These are phyloP conservation scores for Lachancea thermotolerans DNA, from an alignment of 805 yeast genomes.

Conservation along the genomic window DNA sequence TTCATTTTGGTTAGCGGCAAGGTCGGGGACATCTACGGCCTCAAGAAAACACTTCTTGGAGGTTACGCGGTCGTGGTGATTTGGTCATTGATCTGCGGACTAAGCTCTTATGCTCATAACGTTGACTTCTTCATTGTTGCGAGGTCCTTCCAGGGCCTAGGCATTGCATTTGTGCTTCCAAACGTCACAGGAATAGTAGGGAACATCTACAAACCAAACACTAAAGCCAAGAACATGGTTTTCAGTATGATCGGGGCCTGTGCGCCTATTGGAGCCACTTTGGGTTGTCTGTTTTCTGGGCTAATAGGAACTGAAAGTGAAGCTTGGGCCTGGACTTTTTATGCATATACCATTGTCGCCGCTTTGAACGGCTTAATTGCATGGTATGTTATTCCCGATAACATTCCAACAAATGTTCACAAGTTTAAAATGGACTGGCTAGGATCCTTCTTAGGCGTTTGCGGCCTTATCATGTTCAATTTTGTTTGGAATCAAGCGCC, in stretches of 20 bases:
- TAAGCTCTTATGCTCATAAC: constrained; percentile 44
- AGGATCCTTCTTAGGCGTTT: constrained; percentile 53
- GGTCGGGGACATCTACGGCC: constrained; percentile 66
- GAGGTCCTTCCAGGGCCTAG: constrained; percentile 58
- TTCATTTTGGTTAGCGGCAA: constrained; percentile 63
- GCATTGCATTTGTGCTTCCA: constrained; percentile 52
- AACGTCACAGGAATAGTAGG: constrained; percentile 54
- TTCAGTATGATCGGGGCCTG: constrained; percentile 51
- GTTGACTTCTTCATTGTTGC: constrained; percentile 45
- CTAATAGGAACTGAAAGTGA: constrained; percentile 29
- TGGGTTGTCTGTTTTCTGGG: constrained; percentile 48
- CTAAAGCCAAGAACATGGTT: constrained; percentile 42
- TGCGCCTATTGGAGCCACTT: constrained; percentile 55
- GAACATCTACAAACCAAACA: constrained; percentile 37
- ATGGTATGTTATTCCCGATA: constrained; percentile 24
- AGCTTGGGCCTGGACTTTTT: constrained; percentile 29
- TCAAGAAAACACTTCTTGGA: constrained; percentile 43
- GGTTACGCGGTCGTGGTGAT: constrained; percentile 52
- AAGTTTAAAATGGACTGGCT: constrained; percentile 38
- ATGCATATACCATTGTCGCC: constrained; percentile 21
- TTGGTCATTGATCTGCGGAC: constrained; percentile 57
- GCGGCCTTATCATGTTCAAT: constrained; percentile 56
- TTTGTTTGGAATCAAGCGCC: constrained; percentile 76
- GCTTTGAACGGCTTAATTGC: constrained; percentile 14
- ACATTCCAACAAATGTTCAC: constrained; percentile 23